Conservation (phyloP, 2,329 filamentous ascomycete genomes). For the Fusarium nodosum region DNA sequence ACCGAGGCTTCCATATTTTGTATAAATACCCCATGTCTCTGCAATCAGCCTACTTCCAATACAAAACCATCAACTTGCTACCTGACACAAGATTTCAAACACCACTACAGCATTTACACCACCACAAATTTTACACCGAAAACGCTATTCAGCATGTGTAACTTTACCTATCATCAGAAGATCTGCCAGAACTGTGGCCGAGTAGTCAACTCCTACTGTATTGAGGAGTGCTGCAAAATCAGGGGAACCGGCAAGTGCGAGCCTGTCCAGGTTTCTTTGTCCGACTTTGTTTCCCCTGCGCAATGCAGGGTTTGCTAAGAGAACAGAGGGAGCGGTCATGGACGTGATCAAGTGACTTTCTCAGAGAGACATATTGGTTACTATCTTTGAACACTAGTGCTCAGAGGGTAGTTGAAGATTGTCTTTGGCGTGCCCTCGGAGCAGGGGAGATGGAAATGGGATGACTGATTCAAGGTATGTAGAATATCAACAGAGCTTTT, state of each 20-base stretch:
- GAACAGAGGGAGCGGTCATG: background rate
- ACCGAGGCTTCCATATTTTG: accelerated
- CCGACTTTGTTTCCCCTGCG: background rate
- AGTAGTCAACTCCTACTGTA: background rate
- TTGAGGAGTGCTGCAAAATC: background rate
- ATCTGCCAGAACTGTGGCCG: background rate
- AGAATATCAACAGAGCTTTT: background rate
- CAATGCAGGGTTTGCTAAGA: background rate
- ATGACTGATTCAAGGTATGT: background rate
- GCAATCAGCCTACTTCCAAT: too few relatives aligned
- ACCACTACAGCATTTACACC: too few relatives aligned
- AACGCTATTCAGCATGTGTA: background rate
- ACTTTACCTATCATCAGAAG: background rate
- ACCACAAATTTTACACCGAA: too few relatives aligned
- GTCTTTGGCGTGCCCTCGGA: background rate
- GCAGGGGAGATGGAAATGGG: background rate
- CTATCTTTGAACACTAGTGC: background rate
- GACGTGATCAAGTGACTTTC: background rate
- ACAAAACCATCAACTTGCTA: background rate
- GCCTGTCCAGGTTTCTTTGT: background rate
- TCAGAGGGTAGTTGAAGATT: background rate
- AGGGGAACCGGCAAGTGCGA: background rate
- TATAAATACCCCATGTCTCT: background rate
- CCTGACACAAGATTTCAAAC: too few relatives aligned
- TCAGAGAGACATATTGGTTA: background rate